A percentile compares a stretch with the other conserved stretches of the same genome.
These are phyloP conservation scores for Calonectria fujianensis DNA, from an alignment of 2,329 filamentous ascomycete genomes.

Conservation along the genomic window DNA sequence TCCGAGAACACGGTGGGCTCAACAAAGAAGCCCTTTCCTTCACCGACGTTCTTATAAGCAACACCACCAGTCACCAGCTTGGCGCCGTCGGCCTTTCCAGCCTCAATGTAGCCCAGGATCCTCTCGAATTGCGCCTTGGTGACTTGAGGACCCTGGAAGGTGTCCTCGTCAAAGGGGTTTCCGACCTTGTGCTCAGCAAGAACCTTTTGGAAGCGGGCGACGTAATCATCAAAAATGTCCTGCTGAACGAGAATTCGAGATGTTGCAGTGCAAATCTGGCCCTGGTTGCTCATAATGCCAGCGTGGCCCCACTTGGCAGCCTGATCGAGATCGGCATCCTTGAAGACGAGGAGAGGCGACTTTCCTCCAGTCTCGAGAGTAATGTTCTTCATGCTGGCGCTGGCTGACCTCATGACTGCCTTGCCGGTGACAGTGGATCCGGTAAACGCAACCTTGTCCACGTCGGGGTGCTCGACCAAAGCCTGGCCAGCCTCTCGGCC, in stretches of 20 bases:
- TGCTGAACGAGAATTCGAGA: constrained; percentile 75
- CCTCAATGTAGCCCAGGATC: constrained; percentile 78
- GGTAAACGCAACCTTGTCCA: constrained; percentile 85
- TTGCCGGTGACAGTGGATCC: constrained; percentile 80
- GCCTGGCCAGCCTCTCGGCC: constrained; percentile 79
- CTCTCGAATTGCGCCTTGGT: constrained; percentile 78
- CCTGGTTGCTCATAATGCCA: constrained; percentile 71
- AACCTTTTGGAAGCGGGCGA: constrained; percentile 74
- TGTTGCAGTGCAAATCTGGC: constrained; percentile 75
- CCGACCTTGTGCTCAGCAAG: constrained; percentile 63
- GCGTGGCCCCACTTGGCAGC: constrained; percentile 70
- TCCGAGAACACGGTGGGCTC: constrained; percentile 54
- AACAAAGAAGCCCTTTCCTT: constrained; percentile 52
- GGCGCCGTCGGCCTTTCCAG: constrained; percentile 78
- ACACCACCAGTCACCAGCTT: constrained; percentile 63
- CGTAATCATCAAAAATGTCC: constrained; percentile 73
- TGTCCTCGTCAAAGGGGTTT: constrained; percentile 56
- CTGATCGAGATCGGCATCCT: constrained; percentile 76
- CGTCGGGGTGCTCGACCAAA: constrained; percentile 76
- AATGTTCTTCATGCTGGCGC: constrained; percentile 75
- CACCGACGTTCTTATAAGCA: constrained; percentile 41
- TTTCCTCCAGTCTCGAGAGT: constrained; percentile 77
- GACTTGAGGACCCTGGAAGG: constrained; percentile 61
- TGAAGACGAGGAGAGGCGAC: constrained; percentile 74
- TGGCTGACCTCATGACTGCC: constrained; percentile 81